phyloP scores from a whole-genome alignment of 768 basidiomycete genomes.

The Rhodocollybia butyracea region DNA sequence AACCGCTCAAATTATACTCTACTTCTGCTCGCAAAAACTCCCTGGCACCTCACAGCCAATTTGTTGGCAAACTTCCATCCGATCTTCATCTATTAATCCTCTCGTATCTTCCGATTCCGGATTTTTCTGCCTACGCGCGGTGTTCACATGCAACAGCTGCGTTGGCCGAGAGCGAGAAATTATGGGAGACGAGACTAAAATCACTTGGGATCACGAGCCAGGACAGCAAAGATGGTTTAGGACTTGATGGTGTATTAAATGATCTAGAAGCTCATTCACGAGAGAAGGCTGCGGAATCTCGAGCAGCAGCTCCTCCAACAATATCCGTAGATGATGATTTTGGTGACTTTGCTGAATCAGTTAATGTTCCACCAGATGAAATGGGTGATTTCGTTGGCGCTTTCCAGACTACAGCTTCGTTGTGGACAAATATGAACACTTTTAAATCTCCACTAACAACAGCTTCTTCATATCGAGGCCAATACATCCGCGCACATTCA shows the following conservation, averaged over 20 bases:
- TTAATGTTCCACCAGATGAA: constrained; percentile 38
- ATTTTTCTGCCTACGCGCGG: constrained; percentile 73
- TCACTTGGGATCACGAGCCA: constrained; percentile 58
- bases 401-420: constrained; percentile 13
- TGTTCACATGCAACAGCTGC: constrained; percentile 60
- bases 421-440: neutral
- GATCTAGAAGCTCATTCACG: constrained; percentile 49
- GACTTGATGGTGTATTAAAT: constrained; percentile 52
- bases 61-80: constrained; percentile 77
- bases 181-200: constrained; percentile 78
- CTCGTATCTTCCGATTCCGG: constrained; percentile 70
- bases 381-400: constrained; percentile 45
- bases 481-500: constrained; percentile 63
- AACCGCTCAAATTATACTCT: constrained; percentile 62
- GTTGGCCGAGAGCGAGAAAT: constrained; percentile 63
- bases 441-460: too few relatives aligned
- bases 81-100: constrained; percentile 77
- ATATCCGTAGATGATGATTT: constrained; percentile 81
- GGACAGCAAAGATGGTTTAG: constrained; percentile 37
- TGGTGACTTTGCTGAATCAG: constrained; percentile 78
- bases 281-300: constrained; percentile 32
- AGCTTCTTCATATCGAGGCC: constrained; percentile 44
- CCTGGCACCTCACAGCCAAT: constrained; percentile 24
- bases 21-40: constrained; percentile 22
- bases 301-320: constrained; percentile 53